Evolutionary conservation across 2,329 filamentous ascomycete genomes (phyloP).

Genomic region (Neopestalotiopsis sp.): DNA sequence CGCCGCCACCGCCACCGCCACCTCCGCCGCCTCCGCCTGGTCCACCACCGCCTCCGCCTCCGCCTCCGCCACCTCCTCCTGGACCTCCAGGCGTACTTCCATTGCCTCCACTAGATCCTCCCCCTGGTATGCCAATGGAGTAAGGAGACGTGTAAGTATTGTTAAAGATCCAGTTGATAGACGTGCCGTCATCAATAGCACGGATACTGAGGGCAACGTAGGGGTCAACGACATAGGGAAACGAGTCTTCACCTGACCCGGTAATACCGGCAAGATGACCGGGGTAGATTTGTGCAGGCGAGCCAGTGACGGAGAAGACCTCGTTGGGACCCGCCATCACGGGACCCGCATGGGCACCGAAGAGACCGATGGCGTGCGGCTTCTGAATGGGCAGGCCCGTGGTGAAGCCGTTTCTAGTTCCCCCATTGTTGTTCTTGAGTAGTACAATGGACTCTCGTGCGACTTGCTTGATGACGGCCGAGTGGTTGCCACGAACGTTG

Average conservation of each 20-base stretch:
- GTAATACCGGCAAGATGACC: constrained; percentile 54
- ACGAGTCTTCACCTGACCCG: constrained; percentile 55
- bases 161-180: constrained; percentile 48
- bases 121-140: not conserved
- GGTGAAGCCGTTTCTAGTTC: constrained; percentile 35
- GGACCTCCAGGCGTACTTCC: not conserved
- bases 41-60: not conserved
- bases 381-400: constrained; percentile 59
- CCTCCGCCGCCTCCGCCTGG: constrained; percentile 6
- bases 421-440: constrained; percentile 59
- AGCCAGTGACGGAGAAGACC: constrained; percentile 17
- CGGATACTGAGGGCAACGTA: constrained; percentile 54
- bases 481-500: constrained; percentile 24
- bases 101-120: constrained; percentile 2
- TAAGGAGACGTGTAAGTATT: constrained; percentile 18
- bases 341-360: constrained; percentile 64
- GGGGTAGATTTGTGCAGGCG: constrained; percentile 17
- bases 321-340: constrained; percentile 51
- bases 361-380: constrained; percentile 44
- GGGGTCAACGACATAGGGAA: constrained; percentile 58
- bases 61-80: constrained; percentile 6
- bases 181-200: constrained; percentile 42
- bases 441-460: constrained; percentile 60
- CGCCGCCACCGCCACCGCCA: constrained; percentile 22
- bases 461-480: constrained; percentile 19